Evolutionary conservation across 1,284 basidiomycete species (phyloP), one percentile per base, ranked within the genome.

Genomic region (Kwoniella shivajii): DNA sequence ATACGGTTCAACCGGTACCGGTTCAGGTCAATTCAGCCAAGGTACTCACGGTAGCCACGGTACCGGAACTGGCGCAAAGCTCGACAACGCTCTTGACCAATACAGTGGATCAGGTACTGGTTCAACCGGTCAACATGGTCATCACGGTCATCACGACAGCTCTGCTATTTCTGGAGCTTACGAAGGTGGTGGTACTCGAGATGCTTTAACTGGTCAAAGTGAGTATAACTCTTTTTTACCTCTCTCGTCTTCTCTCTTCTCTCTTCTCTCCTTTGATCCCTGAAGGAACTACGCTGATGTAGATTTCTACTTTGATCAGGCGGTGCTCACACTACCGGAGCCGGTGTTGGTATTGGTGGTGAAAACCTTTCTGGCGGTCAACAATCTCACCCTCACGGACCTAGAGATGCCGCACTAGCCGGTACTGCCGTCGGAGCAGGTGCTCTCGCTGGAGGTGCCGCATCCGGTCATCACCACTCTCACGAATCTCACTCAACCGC

Each of bases 151-250:
- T 29, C 18, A 27, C 9, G 60, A 47, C 16, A 36, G 51, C 3
- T 62, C 67, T 7, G 58, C 65, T 31, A 67, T 71, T 27, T 54
- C 55, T 29, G 71, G 71, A 16, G 64, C 64, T 3, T 73, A 73
- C 49, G 57, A 50, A 3, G 68, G 71, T n/a, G 33, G 52, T n/a
- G 63, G 61, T 6, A 62, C 69, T 20, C 26, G 50, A 9, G 60
- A 73, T 50, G 71, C 54, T 29, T 48, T 73, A 18, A 67, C 65
- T 29, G 71, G 71, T 13, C 54, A 73, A 51, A 71, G 71, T 73
- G 53, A 64, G 71, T 68, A 3, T n/a, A 34, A 27, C 24, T 30
- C 34, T 38, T 24, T 30, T 13, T 30, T 14, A n/a, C 7, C 36
- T 31, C 36, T 29, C 16, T n/a, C 33, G 5, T 11, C 20, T 24